Percentiles rank a stretch among this genome's conserved stretches.
Evolutionary conservation across 2,329 filamentous ascomycete species (phyloP).

Genomic region (Verticillium longisporum): DNA sequence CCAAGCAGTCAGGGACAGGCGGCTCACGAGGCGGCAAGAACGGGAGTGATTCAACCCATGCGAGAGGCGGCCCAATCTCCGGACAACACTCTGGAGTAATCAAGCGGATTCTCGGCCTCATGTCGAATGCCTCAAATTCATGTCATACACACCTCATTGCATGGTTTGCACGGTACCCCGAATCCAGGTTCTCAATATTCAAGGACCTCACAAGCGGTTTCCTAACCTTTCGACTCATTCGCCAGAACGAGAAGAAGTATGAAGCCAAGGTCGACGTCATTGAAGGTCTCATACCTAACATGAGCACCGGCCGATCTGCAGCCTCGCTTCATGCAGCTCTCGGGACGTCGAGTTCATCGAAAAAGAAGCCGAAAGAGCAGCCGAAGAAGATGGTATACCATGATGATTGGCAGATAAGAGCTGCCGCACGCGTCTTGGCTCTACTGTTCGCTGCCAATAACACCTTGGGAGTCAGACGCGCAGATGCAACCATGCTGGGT

Average conservation of each 20-base stretch:
- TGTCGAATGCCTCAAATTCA: constrained; percentile 67
- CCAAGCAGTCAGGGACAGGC: constrained; percentile 19
- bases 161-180: constrained; percentile 70
- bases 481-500: constrained; percentile 14
- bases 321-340: constrained; percentile 75
- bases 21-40: neutral
- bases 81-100: constrained; percentile 76
- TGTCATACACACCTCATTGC: constrained; percentile 71
- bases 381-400: constrained; percentile 57
- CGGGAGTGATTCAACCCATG: constrained; percentile 5
- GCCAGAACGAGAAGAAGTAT: constrained; percentile 62
- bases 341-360: constrained; percentile 39
- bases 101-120: constrained; percentile 74
- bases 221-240: constrained; percentile 70
- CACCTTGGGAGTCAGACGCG: constrained; percentile 28
- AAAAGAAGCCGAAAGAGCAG: constrained; percentile 48
- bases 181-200: constrained; percentile 59
- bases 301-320: constrained; percentile 58
- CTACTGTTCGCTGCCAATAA: constrained; percentile 80
- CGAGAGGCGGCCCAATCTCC: constrained; percentile 36
- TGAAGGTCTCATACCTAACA: constrained; percentile 64
- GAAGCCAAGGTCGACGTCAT: constrained; percentile 54
- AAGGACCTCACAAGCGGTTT: constrained; percentile 76
- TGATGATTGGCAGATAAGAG: constrained; percentile 86
- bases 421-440: constrained; percentile 72